Evolutionary conservation across 768 basidiomycete genomes (phyloP).

Genomic region (Tubosaeta sp.): DNA sequence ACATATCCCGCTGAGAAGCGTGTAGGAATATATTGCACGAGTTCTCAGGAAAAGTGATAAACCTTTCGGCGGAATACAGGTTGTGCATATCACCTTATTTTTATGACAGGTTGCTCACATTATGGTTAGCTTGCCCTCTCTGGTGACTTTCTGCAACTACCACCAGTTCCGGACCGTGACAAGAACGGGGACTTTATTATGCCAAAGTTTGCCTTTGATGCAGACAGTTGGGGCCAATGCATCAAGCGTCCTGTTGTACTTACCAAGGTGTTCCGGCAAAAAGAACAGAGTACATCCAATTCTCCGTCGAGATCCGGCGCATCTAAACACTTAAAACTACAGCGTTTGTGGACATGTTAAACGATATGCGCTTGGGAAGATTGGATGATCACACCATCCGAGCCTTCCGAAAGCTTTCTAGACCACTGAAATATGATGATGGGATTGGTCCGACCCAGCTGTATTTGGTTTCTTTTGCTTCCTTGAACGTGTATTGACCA

Average conservation of each 20-base stretch:
- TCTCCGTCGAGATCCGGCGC: background rate
- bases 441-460: constrained; percentile 80
- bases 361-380: constrained; percentile 78
- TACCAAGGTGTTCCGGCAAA: constrained; percentile 82
- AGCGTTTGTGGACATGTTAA: constrained; percentile 83
- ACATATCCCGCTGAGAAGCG: constrained; percentile 29
- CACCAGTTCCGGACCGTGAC: constrained; percentile 62
- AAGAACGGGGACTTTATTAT: constrained; percentile 45
- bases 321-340: background rate
- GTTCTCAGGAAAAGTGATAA: constrained; percentile 43
- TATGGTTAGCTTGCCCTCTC: constrained; percentile 66
- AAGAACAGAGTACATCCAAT: constrained; percentile 56
- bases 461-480: constrained; percentile 35
- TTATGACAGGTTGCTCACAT: background rate
- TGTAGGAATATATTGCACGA: constrained; percentile 60
- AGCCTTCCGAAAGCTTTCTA: constrained; percentile 53
- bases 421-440: constrained; percentile 60
- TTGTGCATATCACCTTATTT: constrained; percentile 22
- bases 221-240: constrained; percentile 64
- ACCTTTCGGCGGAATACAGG: constrained; percentile 89
- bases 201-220: constrained; percentile 75
- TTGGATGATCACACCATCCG: constrained; percentile 40
- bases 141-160: constrained; percentile 90
- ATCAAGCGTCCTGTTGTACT: constrained; percentile 54
- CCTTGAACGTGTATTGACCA: background rate